Evolutionary conservation across 441 rosid genomes (phyloP).

Genomic region (Biscutella auriculata): DNA sequence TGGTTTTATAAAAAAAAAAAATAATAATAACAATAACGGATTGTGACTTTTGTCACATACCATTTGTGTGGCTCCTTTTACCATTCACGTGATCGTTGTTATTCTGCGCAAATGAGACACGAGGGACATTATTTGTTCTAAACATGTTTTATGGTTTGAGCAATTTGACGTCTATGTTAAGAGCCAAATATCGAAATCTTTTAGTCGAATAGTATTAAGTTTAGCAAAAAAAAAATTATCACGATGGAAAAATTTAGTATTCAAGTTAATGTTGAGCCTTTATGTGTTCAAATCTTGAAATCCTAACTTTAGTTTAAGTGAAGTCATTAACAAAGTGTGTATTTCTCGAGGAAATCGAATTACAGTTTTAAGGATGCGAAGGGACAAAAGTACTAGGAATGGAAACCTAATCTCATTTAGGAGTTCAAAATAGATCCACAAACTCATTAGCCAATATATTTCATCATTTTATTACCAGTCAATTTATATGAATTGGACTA

Average conservation of each 20-base stretch:
- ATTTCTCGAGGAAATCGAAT: not conserved
- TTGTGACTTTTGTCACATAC: conserved; percentile 18
- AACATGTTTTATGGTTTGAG: not conserved
- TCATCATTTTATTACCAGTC: not conserved
- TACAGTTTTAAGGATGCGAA: not conserved
- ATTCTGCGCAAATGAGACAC: conserved; percentile 14
- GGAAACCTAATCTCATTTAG: conserved; percentile 15
- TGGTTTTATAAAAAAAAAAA: too few relatives aligned
- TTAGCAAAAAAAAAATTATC: too few relatives aligned
- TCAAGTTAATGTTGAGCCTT: too few relatives aligned
- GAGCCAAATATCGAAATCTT: too few relatives aligned
- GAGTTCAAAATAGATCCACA: conserved; percentile 23
- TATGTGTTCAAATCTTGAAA: too few relatives aligned
- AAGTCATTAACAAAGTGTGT: not conserved
- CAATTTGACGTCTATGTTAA: too few relatives aligned
- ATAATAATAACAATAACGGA: conserved; percentile 4
- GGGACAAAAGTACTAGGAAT: not conserved
- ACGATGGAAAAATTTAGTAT: not conserved
- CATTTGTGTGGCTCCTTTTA: conserved; percentile 17
- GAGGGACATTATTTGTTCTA: not conserved
- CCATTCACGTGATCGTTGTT: conserved; percentile 22
- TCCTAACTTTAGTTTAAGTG: not conserved
- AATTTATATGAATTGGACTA: not conserved
- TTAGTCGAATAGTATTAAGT: too few relatives aligned
- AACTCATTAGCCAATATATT: not conserved